Base-by-base conservation (phyloP, 2,329 filamentous ascomycete genomes). In the Paraphoma sp. region DNA sequence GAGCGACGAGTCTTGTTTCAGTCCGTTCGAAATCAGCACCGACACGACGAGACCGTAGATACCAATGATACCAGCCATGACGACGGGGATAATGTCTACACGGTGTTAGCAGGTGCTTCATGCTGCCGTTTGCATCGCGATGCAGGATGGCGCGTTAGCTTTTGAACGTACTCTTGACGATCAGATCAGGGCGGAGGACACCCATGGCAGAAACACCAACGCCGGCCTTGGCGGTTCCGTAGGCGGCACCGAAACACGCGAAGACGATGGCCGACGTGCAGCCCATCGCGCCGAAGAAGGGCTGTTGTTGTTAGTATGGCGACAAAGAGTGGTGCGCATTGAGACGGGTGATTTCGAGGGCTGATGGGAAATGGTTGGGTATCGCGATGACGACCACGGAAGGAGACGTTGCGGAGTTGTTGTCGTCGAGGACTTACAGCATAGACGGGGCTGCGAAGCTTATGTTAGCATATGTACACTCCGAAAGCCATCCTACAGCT, bases 1-100 rank as follows among this genome's bases (percentile, higher is more conserved):
- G 41, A 83, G 79, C 41, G 81, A 76, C 33, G 72, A 76, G 42
- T 79, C 64, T 62, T 83, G 81, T 49, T 70, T 71, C 53, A 83
- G 76, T 62, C 82, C 78, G 78, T 83, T 83, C 70, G 81, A 83
- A 75, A 83, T 83, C 67, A 83, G 70, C 70, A 83, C 81, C 44
- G 81, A 83, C 50, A 83, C 81, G 73, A 83, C 81, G 52, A 83
- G 78, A 67, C 81, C 81, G 78, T 83, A 99, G 81, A 99, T 98
- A 90, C 92, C 95, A 82, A 99, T 98, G 82, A 99, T 99, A 98
- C 95, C 95, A 86, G 95, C 95, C 95, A 99, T 99, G 89, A 99
- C 97, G 82, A 98, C 95, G 79, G 95, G 95, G 66, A 98, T 94
- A 80, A 98, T 97, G 87, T 97, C 94, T 98, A 68, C 9, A 53